These are phyloP conservation scores for Ophiocordyceps polyrhachis-furcata DNA, from an alignment of 2,329 filamentous ascomycete species.

Conservation along the genomic window DNA sequence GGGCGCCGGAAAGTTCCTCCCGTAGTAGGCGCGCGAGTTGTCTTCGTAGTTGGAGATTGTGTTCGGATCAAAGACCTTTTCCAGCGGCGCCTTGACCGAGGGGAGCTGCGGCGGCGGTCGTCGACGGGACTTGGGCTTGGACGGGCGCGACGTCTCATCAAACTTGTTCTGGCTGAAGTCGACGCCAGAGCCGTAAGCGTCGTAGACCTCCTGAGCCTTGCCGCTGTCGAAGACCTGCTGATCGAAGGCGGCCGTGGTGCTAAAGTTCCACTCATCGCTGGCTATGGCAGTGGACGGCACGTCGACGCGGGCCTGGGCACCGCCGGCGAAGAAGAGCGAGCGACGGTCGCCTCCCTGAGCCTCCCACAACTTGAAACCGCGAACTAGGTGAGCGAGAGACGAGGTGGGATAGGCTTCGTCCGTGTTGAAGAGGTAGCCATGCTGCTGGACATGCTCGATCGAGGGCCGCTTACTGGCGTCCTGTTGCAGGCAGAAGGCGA, in stretches of 20 bases:
- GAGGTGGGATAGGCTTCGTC: constrained; percentile 43
- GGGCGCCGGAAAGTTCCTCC: constrained; percentile 21
- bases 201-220: constrained; percentile 38
- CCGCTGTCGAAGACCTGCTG: constrained; percentile 32
- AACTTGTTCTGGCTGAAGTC: constrained; percentile 28
- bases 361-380: constrained; percentile 60
- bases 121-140: constrained; percentile 32
- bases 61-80: constrained; percentile 48
- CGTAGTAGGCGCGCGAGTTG: constrained; percentile 43
- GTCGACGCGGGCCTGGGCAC: constrained; percentile 34
- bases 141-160: constrained; percentile 31
- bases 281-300: constrained; percentile 24
- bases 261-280: constrained; percentile 49
- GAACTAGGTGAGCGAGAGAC: constrained; percentile 45
- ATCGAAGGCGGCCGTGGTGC: constrained; percentile 46
- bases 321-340: constrained; percentile 41
- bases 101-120: constrained; percentile 40
- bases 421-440: constrained; percentile 49
- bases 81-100: constrained; percentile 37
- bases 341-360: constrained; percentile 51
- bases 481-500: constrained; percentile 55
- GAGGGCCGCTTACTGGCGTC: constrained; percentile 49
- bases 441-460: constrained; percentile 49
- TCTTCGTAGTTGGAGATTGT: constrained; percentile 46
- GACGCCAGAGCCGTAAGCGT: constrained; percentile 39